These are phyloP conservation scores for Pythium utonaiense DNA, from an alignment of 352 stramenopile genomes.

Conservation along the genomic window DNA sequence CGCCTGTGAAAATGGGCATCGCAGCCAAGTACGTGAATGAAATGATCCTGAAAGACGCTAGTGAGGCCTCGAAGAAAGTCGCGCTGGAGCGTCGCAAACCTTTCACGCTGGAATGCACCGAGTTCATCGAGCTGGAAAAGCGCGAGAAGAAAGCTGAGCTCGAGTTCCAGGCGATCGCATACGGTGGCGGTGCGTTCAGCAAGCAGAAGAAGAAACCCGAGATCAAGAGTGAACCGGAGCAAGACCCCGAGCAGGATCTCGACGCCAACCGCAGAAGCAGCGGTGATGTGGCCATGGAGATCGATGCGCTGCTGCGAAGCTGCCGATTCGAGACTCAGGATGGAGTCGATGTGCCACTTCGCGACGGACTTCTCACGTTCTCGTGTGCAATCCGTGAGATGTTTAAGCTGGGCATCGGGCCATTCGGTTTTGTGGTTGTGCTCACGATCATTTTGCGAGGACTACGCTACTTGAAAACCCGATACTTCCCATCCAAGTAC, in stretches of 20 bases:
- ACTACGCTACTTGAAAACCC: conserved; percentile 41
- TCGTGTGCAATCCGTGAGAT: conserved; percentile 35
- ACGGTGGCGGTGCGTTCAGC: conserved; percentile 55
- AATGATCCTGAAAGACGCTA: conserved; percentile 84
- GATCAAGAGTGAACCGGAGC: conserved; percentile 13
- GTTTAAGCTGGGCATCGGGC: conserved; percentile 42
- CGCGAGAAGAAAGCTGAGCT: conserved; percentile 76
- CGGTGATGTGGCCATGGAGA: conserved; percentile 59
- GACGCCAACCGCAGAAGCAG: conserved; percentile 26
- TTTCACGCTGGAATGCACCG: conserved; percentile 70
- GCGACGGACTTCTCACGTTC: conserved; percentile 45
- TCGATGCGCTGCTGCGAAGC: conserved; percentile 61
- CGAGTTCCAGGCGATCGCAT: conserved; percentile 80
- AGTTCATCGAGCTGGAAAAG: conserved; percentile 73
- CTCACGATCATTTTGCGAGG: conserved; percentile 48
- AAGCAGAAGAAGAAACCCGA: conserved; percentile 38
- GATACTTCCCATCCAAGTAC: conserved; percentile 41
- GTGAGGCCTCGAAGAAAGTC: conserved; percentile 59
- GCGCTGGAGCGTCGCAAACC: conserved; percentile 59
- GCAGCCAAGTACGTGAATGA: conserved; percentile 88
- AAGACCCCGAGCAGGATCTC: conserved; percentile 4
- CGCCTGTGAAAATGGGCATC: conserved; percentile 85
- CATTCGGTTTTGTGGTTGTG: conserved; percentile 66
- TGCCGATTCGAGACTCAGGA: conserved; percentile 30
- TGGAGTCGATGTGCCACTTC: conserved; percentile 33